Base-by-base conservation (phyloP, 2,329 filamentous ascomycete species). In the Colletotrichum scovillei region DNA sequence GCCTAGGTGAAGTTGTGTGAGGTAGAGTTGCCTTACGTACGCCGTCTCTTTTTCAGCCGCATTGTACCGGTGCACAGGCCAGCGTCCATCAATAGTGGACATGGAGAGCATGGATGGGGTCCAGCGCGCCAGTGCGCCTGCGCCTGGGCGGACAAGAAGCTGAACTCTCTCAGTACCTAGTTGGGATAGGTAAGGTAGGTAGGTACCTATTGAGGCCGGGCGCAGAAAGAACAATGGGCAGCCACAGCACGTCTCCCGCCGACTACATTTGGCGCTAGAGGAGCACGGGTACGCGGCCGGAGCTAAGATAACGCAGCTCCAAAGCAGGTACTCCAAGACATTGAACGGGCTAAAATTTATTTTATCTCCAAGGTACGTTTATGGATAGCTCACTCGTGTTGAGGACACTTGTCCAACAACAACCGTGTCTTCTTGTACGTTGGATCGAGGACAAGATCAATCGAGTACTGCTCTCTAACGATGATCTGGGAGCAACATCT, bases 51-150 rank as follows among this genome's bases (percentile, higher is more conserved):
- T 46, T 52, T 69, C 59, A 69, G 59, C 66, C 70, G 42, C 70
- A 64, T 60, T 26, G 30, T n/a, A 46, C 26, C n/a, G 24, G 56
- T 55, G 70, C 69, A 72, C 69, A 69, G 65, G 42, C 65, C 69
- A 55, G 57, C 16, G 38, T 26, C 26, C 66, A 46, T 59, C 65
- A 56, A 49, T 22, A 68, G 64, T 72, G 57, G 30, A 12, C 49
- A 63, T 46, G 32, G 49, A 58, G 32, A 53, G 28, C 22, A 53
- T 63, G 46, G 55, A 16, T 55, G 55, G 55, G 46, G 28, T 55
- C 14, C 26, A 28, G 9, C 19, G 19, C 42, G 42, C 42, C 42
- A 49, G 42, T 49, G 42, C 42, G n/a, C 19, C 28, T 32, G 14
- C 38, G 38, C 55, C 28, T 32, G 14, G 19, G 16, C n/a, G 22